Base-by-base conservation (phyloP, 257 asterid species). In the Perilla frutescens region DNA sequence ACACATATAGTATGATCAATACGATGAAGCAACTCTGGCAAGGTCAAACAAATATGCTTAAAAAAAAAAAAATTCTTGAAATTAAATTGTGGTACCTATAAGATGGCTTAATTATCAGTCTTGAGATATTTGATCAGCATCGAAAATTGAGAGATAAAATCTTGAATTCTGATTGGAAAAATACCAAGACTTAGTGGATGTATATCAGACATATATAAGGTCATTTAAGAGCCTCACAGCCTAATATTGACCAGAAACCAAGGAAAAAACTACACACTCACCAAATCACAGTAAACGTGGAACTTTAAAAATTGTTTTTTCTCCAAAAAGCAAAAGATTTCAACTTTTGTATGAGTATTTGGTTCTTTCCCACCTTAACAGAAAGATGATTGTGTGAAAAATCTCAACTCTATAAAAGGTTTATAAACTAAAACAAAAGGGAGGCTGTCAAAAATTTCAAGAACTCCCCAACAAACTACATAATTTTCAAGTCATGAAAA, bases 161-260 rank as follows among this genome's bases (percentile, higher is more conserved):
- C 54, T 73, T 39, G 63, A 68, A 32, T 56, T 62, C 11, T 73
- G 70, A 54, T 77, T 60, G 74, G 80, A 53, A 34, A 47, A 57
- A 61, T 29, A 66, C 70, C 7, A 13, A 70, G 59, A 54, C 57
- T 80, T 50, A 44, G 69, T 75, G 81, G 68, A 39, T 67, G 60
- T 40, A 36, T 66, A 67, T 32, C 71, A 57, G 67, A 75, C 60
- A 9, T 34, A 75, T 80, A 40, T 71, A 43, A 78, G 60, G 73
- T 66, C 76, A 71, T 74, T 70, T 63, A 82, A 68, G 77, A 70
- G 77, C 78, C 68, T 8, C 48, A 73, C 41, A 48, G 74, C 77
- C 85, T 68, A 78, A 81, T 60, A 60, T 75, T 87, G 87, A 82
- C 86, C 83, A 73, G 65, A 73, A 37, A 83, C 43, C 32, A 13